These are phyloP conservation scores for Escovopsis sp. DNA, from an alignment of 2,329 filamentous ascomycete genomes.

Conservation along the genomic window DNA sequence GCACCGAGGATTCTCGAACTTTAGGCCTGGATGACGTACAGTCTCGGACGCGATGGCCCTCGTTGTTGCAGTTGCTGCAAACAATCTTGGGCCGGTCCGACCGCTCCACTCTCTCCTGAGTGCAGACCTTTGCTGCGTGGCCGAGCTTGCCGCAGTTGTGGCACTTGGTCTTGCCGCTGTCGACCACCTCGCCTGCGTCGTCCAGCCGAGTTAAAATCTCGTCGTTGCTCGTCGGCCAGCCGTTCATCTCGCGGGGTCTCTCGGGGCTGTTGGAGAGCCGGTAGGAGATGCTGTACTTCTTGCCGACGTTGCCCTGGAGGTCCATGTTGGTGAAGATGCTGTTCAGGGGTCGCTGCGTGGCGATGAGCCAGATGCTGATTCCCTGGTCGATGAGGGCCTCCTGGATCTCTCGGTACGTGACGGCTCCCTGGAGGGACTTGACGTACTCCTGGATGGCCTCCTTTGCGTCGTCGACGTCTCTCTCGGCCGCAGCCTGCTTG, in stretches of 20 bases:
- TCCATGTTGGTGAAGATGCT: constrained; percentile 55
- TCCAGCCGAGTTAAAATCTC: constrained; percentile 51
- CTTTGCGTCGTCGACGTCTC: constrained; percentile 50
- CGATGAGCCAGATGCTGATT: constrained; percentile 47
- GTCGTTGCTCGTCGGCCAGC: constrained; percentile 42
- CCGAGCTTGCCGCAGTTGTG: constrained; percentile 49
- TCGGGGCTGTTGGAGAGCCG: constrained; percentile 43
- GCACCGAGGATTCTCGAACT: not conserved
- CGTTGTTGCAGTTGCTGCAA: constrained; percentile 50
- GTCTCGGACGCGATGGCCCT: constrained; percentile 54
- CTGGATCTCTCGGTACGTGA: constrained; percentile 48
- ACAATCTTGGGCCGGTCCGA: constrained; percentile 31
- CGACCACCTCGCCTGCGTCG: constrained; percentile 49
- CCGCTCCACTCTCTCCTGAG: constrained; percentile 38
- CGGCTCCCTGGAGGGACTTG: constrained; percentile 38
- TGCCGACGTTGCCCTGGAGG: constrained; percentile 50
- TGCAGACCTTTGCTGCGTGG: constrained; percentile 46
- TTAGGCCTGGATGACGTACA: constrained; percentile 30
- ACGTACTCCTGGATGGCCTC: constrained; percentile 44
- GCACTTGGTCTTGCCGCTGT: constrained; percentile 45
- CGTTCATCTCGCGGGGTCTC: constrained; percentile 41
- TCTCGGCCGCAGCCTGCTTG: constrained; percentile 32
- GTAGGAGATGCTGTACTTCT: constrained; percentile 49
- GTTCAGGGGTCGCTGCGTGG: constrained; percentile 40
- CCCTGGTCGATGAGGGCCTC: constrained; percentile 37